Percentiles rank a stretch among this genome's conserved stretches.
Conservation (phyloP, 352 stramenopile species). For the Globisporangium cederbergense region DNA sequence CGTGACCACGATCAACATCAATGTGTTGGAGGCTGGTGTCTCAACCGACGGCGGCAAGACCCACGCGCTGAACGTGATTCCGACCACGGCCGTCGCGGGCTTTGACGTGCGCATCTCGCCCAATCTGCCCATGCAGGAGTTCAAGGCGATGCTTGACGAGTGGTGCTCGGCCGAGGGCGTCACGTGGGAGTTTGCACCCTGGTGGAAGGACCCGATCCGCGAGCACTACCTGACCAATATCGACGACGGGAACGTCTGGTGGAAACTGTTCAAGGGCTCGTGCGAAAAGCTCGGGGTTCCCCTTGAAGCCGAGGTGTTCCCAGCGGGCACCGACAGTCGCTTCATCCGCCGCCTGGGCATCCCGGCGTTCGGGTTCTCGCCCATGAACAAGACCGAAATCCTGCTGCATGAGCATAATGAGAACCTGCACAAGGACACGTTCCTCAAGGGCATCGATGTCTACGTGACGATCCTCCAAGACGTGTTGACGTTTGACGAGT, state of each 20-base stretch:
- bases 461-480: conserved; percentile 51
- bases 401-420: conserved; percentile 96
- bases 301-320: conserved; percentile 89
- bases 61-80: conserved; percentile 92
- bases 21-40: conserved; percentile 87
- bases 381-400: conserved; percentile 92
- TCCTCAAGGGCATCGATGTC: conserved; percentile 89
- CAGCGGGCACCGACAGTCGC: conserved; percentile 90
- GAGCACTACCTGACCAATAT: conserved; percentile 56
- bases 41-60: conserved; percentile 66
- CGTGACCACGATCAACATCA: conserved; percentile 94
- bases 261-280: conserved; percentile 34
- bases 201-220: conserved; percentile 27
- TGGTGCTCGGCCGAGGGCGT: conserved; percentile 86
- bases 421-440: conserved; percentile 88
- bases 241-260: conserved; percentile 42
- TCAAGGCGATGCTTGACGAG: conserved; percentile 81
- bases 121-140: conserved; percentile 68
- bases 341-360: conserved; percentile 90
- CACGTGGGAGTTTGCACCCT: conserved; percentile 57
- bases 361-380: conserved; percentile 90
- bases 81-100: conserved; percentile 81
- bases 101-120: conserved; percentile 94
- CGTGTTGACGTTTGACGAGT: conserved; percentile 20
- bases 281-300: conserved; percentile 30